Evolutionary conservation across 2,329 filamentous ascomycete species (phyloP).

Genomic region (Colletotrichum sp.): DNA sequence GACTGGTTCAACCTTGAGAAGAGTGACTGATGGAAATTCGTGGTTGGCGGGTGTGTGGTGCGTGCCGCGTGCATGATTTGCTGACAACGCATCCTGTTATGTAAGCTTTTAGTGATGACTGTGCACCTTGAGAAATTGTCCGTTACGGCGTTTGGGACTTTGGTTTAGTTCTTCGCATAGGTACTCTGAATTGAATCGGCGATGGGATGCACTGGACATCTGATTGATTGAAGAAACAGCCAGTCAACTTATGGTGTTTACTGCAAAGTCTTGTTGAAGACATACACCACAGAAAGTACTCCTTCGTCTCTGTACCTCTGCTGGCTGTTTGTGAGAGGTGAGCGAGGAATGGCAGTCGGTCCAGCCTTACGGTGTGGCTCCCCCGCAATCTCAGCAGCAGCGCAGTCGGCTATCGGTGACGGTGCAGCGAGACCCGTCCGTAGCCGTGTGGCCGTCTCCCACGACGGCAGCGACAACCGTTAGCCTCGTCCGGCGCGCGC

Average conservation of each 20-base stretch:
- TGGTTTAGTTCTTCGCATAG: not conserved
- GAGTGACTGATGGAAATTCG: not conserved
- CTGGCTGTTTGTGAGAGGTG: not conserved
- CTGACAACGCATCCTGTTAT: not conserved
- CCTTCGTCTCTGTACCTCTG: not conserved
- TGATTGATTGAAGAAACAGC: not conserved
- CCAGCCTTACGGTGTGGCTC: not conserved
- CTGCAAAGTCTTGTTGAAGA: not conserved
- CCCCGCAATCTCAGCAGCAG: constrained; percentile 1
- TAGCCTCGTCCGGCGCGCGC: not conserved
- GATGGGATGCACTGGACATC: not conserved
- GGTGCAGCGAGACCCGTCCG: constrained; percentile 19
- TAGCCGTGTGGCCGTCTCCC: constrained; percentile 2
- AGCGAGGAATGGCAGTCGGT: not conserved
- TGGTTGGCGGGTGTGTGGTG: not conserved
- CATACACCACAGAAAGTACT: not conserved
- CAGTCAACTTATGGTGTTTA: not conserved
- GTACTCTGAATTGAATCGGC: not conserved
- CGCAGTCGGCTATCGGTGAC: constrained; percentile 12
- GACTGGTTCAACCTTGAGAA: not conserved
- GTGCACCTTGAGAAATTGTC: not conserved
- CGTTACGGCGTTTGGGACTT: not conserved
- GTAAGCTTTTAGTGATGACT: not conserved
- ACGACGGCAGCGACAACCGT: constrained; percentile 10
- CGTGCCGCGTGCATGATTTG: not conserved